Conservation (phyloP, 345 rosid species). For the Populus pruinosa region DNA sequence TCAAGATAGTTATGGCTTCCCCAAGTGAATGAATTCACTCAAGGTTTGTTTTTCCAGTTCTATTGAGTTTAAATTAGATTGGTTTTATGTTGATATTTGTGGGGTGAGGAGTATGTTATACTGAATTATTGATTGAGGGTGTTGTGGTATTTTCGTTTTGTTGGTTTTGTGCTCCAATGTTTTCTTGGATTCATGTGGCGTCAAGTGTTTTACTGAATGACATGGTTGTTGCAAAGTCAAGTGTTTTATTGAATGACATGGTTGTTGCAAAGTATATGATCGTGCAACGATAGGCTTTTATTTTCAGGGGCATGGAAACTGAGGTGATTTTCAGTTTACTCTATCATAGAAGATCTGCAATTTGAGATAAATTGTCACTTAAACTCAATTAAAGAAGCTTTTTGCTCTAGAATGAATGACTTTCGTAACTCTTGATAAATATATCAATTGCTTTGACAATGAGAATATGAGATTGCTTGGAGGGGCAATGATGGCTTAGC, state of each 20-base stretch:
- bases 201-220: neutral
- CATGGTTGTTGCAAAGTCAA: too few relatives aligned
- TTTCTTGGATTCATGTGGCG: neutral
- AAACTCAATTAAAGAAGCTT: neutral
- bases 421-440: neutral
- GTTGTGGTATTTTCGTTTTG: neutral
- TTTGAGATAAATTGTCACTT: neutral
- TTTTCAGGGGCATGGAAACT: too few relatives aligned
- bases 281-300: too few relatives aligned
- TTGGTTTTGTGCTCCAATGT: neutral
- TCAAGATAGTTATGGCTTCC: constrained; percentile 34
- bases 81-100: neutral
- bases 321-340: too few relatives aligned
- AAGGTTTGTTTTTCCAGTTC: constrained; percentile 17
- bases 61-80: neutral
- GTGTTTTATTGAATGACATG: too few relatives aligned
- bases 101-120: neutral
- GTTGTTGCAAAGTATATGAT: too few relatives aligned
- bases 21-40: constrained; percentile 14
- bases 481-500: neutral
- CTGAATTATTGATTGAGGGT: neutral
- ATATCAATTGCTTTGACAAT: neutral
- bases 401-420: neutral
- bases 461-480: neutral
- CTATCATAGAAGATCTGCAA: too few relatives aligned